Evolutionary conservation across 129 eudicot species (phyloP), one percentile per base, ranked within the genome.

Genomic region (Helianthus tuberosus): DNA sequence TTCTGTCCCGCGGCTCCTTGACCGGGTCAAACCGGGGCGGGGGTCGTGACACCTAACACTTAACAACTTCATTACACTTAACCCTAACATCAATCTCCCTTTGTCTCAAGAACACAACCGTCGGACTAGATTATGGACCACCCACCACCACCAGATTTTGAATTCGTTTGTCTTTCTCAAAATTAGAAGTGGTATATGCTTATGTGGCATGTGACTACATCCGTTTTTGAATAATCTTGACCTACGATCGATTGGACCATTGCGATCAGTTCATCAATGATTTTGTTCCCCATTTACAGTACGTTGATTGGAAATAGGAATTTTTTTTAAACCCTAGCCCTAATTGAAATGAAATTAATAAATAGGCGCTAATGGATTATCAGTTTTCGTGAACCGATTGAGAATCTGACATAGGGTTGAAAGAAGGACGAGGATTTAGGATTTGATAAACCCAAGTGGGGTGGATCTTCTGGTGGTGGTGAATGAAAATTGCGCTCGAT

Each of bases 271-370:
- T 90, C 97, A 5, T 90, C 97, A 5, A 82, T 77, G 51, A 82
- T 84, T 85, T 90, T 94, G 66, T 61, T 90, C 15, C 84, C 96
- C 96, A 89, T 89, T 57, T n/a, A n/a, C n/a, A n/a, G n/a, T 27
- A 27, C 15, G 11, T 73, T 29, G 73, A 48, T 11, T 49, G 65
- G 20, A 38, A 51, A 3, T 75, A 15, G 36, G 32, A 6, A 3
- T 66, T 41, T n/a, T 10, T 55, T n/a, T n/a, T n/a, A 73, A 73
- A 79, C 83, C 83, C 79, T 78, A 74, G 17, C 79, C 84, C 84
- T 81, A 75, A 68, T 16, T 49, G 69, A 68, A 14, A 15, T 11
- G 13, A 8, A 16, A n/a, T 58, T 58, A 60, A 9, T 77, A 13
- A 61, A 69, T 60, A 57, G 23, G 46, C 32, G 53, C 23, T n/a